Evolutionary conservation across 129 eudicot genomes (phyloP).

Genomic region (Scalesia atractyloides): DNA sequence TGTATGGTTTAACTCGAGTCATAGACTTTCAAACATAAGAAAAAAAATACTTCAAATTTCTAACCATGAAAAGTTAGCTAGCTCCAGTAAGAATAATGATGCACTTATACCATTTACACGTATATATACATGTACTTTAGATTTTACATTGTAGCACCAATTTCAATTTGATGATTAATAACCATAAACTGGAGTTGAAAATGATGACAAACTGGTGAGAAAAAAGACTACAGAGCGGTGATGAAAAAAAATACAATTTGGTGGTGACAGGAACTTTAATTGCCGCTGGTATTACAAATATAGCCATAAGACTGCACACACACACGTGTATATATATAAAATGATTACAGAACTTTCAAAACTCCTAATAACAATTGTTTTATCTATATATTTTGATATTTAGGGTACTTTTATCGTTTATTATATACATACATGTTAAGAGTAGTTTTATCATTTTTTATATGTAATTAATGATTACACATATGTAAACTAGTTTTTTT

Average conservation of each 20-base stretch:
- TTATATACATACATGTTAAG: too few species aligned
- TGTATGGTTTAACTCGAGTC: conserved; percentile 92
- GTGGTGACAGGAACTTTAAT: neutral
- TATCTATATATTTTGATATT: too few species aligned
- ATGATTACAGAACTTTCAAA: too few species aligned
- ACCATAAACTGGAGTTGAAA: neutral
- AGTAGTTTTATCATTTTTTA: too few species aligned
- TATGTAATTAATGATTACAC: too few species aligned
- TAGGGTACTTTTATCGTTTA: too few species aligned
- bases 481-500: too few species aligned
- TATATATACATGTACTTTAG: neutral
- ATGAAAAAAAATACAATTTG: conserved; percentile 1
- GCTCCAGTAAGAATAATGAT: conserved; percentile 6
- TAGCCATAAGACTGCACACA: too few species aligned
- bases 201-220: neutral
- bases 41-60: neutral
- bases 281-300: neutral
- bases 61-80: neutral
- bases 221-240: neutral
- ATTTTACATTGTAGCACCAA: neutral
- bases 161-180: neutral
- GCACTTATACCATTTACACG: neutral
- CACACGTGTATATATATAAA: too few species aligned
- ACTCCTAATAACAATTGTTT: too few species aligned
- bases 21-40: conserved; percentile 50